Conservation (phyloP, 352 stramenopile species). For the Pythium brassicae region DNA sequence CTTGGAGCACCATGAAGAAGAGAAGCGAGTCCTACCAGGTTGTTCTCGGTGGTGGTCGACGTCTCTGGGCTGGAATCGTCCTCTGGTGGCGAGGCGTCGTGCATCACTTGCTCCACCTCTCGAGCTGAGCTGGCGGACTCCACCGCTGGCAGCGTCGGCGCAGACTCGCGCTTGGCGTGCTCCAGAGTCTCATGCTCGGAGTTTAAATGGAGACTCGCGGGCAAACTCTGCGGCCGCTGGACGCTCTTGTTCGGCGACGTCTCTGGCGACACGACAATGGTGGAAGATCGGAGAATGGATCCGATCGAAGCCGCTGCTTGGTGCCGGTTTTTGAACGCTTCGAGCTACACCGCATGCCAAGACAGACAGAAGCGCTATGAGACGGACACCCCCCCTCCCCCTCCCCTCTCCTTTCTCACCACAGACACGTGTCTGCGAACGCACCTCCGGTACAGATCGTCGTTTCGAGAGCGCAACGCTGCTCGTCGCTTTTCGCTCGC, state of each 20-base stretch:
- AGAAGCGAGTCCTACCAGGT: neutral
- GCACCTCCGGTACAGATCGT: constrained; percentile 30
- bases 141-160: too few relatives aligned
- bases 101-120: neutral
- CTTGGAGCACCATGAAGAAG: too few relatives aligned
- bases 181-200: neutral
- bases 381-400: too few relatives aligned
- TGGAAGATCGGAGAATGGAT: constrained; percentile 44
- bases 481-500: constrained; percentile 14
- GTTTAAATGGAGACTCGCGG: constrained; percentile 2
- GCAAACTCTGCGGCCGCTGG: constrained; percentile 23
- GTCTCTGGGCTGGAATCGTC: neutral
- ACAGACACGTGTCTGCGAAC: neutral
- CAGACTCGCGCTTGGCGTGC: neutral
- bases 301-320: constrained; percentile 27
- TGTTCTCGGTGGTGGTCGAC: neutral
- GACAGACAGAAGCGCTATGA: too few relatives aligned
- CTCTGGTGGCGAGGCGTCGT: neutral
- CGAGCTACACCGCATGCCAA: constrained; percentile 3
- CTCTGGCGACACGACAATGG: constrained; percentile 19
- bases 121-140: neutral
- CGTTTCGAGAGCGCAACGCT: constrained; percentile 11
- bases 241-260: constrained; percentile 10
- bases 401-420: too few relatives aligned
- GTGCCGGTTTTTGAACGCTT: constrained; percentile 10